A percentile compares a stretch with the other conserved stretches of the same genome.
These are phyloP conservation scores for Sanghuangporus sanghuang DNA, from an alignment of 1,284 basidiomycete species.

Conservation along the genomic window DNA sequence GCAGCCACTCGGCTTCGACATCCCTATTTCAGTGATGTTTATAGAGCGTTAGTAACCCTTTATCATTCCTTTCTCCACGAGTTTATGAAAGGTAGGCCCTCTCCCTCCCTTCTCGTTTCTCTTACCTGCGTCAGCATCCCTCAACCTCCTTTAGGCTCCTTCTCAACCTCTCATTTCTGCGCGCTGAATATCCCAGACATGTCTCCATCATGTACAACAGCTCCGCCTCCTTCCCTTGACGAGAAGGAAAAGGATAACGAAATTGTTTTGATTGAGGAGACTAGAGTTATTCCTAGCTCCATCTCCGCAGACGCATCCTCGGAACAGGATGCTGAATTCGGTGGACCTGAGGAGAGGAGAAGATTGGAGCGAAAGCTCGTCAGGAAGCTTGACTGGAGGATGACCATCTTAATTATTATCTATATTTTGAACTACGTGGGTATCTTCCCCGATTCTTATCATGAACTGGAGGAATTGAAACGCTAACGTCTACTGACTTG, in stretches of 20 bases:
- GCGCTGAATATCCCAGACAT: neutral
- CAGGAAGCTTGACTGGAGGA: slow-evolving; percentile 42
- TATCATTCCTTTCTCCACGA: too few relatives aligned
- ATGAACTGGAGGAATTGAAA: neutral
- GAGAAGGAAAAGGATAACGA: neutral
- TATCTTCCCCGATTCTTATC: neutral
- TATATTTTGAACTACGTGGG: slow-evolving; percentile 52
- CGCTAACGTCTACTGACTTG: neutral
- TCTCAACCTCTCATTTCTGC: too few relatives aligned
- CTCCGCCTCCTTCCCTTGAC: neutral
- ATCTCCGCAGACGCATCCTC: neutral
- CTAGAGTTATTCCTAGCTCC: neutral
- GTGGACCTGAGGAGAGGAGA: slow-evolving; percentile 36
- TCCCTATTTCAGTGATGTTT: too few relatives aligned
- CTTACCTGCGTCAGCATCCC: neutral
- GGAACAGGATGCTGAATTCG: slow-evolving; percentile 34
- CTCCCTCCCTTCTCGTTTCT: neutral
- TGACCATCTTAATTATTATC: slow-evolving; percentile 46
- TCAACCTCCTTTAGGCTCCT: neutral
- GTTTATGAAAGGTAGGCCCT: too few relatives aligned
- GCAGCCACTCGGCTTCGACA: too few relatives aligned
- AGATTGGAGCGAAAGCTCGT: slow-evolving; percentile 41
- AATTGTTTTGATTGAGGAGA: neutral
- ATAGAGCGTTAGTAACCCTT: too few relatives aligned
- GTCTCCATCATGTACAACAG: neutral